These are phyloP conservation scores for Hygrophoropsis aurantiaca DNA, from an alignment of 768 basidiomycete genomes.

Conservation along the genomic window DNA sequence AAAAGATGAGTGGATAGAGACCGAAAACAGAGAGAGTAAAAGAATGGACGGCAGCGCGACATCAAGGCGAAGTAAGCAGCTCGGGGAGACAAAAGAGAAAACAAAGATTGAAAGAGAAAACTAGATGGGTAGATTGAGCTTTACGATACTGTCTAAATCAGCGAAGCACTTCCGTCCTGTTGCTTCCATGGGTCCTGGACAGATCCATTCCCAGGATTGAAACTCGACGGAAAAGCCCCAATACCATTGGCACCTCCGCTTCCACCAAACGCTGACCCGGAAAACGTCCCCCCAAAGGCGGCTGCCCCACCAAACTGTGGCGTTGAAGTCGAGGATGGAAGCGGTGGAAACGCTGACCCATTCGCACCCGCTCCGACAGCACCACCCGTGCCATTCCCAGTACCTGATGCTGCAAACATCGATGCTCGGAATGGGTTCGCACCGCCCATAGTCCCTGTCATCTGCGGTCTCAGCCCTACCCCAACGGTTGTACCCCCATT, in stretches of 20 bases:
- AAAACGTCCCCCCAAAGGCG: conserved; percentile 3
- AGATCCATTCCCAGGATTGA: conserved; percentile 14
- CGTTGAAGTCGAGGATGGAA: conserved; percentile 23
- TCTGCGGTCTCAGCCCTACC: conserved; percentile 54
- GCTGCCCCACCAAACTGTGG: conserved; percentile 21
- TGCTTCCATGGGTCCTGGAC: conserved; percentile 33
- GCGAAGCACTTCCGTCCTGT: conserved; percentile 43
- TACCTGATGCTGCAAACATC: conserved; percentile 45
- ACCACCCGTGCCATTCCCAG: conserved; percentile 19
- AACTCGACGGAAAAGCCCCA: conserved; percentile 21
- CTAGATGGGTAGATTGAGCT: too few species aligned
- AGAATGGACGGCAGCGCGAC: conserved; percentile 11
- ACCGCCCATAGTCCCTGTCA: conserved; percentile 49
- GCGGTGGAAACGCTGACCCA: conserved; percentile 6
- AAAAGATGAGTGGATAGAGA: conserved; percentile 1
- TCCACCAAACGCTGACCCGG: conserved; percentile 16
- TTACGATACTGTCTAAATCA: conserved; percentile 53
- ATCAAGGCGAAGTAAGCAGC: too few species aligned
- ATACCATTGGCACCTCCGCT: too few species aligned
- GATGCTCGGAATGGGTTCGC: conserved; percentile 70
- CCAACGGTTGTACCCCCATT: conserved; percentile 36
- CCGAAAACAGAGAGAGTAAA: conserved; percentile 18
- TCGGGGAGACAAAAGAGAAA: too few species aligned
- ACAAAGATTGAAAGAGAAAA: too few species aligned
- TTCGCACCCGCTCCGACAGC: conserved; percentile 30